Conservation (phyloP, 2,329 filamentous ascomycete species). For the Penicillium glabrum region DNA sequence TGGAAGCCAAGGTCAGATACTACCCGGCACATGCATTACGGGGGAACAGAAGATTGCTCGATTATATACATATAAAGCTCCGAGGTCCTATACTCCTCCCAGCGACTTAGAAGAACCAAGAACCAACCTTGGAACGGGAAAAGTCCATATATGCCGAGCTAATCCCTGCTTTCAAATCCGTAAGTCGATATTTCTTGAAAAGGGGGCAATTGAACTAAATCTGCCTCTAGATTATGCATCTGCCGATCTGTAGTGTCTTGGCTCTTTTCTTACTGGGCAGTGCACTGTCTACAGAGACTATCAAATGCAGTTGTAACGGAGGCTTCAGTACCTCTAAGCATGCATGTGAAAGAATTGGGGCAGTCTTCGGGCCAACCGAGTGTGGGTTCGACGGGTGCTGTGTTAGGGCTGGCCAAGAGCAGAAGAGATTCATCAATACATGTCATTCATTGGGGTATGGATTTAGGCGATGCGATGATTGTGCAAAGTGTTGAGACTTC, state of each 20-base stretch:
- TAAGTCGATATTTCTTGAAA: not conserved
- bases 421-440: not conserved
- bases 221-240: not conserved
- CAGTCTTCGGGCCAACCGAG: not conserved
- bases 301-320: slow-evolving; percentile 6
- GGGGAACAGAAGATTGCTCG: not conserved
- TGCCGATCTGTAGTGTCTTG: not conserved
- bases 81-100: not conserved
- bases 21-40: not conserved
- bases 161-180: not conserved
- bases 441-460: slow-evolving; percentile 6
- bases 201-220: not conserved
- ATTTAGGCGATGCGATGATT: slow-evolving; percentile 12
- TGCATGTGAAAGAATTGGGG: slow-evolving; percentile 3
- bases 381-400: slow-evolving; percentile 10
- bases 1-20: not conserved
- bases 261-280: not conserved
- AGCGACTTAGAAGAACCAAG: not conserved
- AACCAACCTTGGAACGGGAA: too few relatives aligned
- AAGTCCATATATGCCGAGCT: not conserved
- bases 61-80: not conserved
- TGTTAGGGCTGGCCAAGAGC: not conserved
- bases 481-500: slow-evolving; percentile 1
- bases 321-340: not conserved
- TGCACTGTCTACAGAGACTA: not conserved